phyloP scores from a whole-genome alignment of 345 rosid species.

The Jatropha curcas region DNA sequence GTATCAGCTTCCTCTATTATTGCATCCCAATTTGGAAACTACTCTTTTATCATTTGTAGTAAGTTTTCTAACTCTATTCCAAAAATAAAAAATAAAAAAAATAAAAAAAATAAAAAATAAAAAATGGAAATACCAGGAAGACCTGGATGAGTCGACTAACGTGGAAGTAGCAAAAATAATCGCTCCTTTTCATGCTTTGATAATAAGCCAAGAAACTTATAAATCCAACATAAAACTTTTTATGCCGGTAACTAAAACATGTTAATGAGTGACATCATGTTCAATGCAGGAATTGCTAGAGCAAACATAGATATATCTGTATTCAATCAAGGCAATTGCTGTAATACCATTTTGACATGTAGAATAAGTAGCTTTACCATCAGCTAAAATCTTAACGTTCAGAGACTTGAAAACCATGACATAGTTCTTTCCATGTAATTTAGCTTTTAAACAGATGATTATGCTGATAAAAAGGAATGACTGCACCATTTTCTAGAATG shows the following conservation, averaged over 20 bases:
- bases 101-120: neutral
- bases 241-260: neutral
- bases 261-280: neutral
- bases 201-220: neutral
- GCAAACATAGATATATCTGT: neutral
- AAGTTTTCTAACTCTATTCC: neutral
- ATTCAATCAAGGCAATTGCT: neutral
- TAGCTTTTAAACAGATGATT: neutral
- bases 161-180: neutral
- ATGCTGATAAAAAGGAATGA: neutral
- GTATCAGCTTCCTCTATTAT: neutral
- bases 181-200: neutral
- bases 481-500: neutral
- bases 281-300: neutral
- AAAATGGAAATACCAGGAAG: neutral
- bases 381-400: neutral
- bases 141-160: neutral
- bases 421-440: neutral
- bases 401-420: neutral
- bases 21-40: neutral
- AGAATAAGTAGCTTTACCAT: neutral
- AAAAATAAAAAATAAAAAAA: neutral
- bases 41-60: neutral
- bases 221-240: neutral
- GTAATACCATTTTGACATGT: neutral